Evolutionary conservation across 2,329 filamentous ascomycete genomes (phyloP), one percentile per base, ranked within the genome.

Genomic region (Penicillium sp.): DNA sequence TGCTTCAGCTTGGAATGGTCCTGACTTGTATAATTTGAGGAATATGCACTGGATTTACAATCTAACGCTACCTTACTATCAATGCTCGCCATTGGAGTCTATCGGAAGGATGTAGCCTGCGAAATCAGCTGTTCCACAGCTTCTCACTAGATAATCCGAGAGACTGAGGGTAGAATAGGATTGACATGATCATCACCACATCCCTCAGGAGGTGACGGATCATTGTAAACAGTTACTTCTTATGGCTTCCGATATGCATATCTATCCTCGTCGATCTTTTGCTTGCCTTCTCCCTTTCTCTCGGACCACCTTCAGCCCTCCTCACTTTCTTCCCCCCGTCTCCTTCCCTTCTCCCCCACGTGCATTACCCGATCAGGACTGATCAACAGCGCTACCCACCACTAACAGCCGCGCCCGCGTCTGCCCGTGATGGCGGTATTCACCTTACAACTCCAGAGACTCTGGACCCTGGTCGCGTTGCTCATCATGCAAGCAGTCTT

Each of bases 401-500:
- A 26, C 25, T 1, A 14, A 7, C 25, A 37, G 52, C 35, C 37
- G 45, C 52, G 33, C 52, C 46, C 28, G 46, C 22, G 28, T 19
- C 46, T 30, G 28, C 19, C 28, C 28, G 25, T 35, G 28, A 51
- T 51, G 46, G 28, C 51, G 11, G 37, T 16, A 16, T 37, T 37
- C n/a, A 26, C 25, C 26, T 33, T 40, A 25, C 40, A 46, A 19
- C 19, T 19, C 11, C 35, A 10, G 11, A 25, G 30, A 25, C 11
- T 42, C 30, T 54, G 14, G 19, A 6, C 25, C 16, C 35, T 51
- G 16, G 19, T 46, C 7, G 6, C 22, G 10, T 7, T 45, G 25
- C 61, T 59, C 48, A 60, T 55, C 35, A 45, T 64, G 28, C 63
- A 63, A 33, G 52, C 59, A 13, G 6, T 65, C 11, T 43, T 71